Evolutionary conservation across 345 rosid species (phyloP), one percentile per base, ranked within the genome.

Genomic region (Heritiera littoralis): DNA sequence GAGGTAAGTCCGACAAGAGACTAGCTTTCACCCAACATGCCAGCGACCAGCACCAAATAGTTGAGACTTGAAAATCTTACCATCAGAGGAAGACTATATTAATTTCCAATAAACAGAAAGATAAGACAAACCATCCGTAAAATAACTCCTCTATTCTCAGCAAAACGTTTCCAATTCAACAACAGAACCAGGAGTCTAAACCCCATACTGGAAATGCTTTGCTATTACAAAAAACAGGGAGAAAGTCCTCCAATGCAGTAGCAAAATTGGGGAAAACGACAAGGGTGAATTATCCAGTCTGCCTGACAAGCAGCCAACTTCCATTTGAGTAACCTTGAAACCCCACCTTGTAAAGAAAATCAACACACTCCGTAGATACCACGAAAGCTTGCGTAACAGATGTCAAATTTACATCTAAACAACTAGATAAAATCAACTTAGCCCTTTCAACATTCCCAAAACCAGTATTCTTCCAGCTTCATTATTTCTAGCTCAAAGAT

Each of bases 51-150:
- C 65, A 68, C 20, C 60, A 66, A 52, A 82, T 46, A 5, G 28
- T 76, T 60, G 70, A 78, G 80, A 68, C 52, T 23, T 13, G 28
- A 35, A 65, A 75, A 23, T 77, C 86, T 86, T 82, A 87, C 88
- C 85, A 49, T 77, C 58, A 75, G 15, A 23, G 20, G 13, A 46
- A 78, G 45, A 81, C 74, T 70, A 72, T 60, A 70, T 80, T 66
- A 73, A 86, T 41, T 80, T 66, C 77, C 80, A 83, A 75, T 58
- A 52, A 86, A 66, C 41, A 78, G 75, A 86, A 54, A 72, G 28
- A 75, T 72, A 88, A 84, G 78, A 80, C 80, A 84, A 81, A 82
- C 87, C 83, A 74, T 83, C 83, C 2, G 64, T 49, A 40, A n/a
- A 63, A 66, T 66, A 49, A 28, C 65, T 78, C 74, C 81, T 9